phyloP scores from a whole-genome alignment of 2,329 filamentous ascomycete species.

The Penicillium sumatraense region DNA sequence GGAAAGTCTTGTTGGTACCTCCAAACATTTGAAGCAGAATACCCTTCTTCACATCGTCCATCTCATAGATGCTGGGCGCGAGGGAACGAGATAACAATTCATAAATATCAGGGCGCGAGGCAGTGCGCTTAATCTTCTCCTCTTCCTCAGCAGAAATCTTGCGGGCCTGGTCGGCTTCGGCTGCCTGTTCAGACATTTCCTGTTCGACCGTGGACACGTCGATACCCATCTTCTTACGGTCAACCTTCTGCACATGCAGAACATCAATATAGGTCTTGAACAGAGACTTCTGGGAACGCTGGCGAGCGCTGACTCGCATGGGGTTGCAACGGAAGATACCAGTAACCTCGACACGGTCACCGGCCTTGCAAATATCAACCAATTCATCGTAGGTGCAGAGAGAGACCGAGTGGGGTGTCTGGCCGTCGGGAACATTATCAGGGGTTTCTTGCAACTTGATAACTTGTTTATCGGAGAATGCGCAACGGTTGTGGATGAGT shows the following conservation, averaged over 20 bases:
- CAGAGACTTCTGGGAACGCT: slow-evolving; percentile 88
- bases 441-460: slow-evolving; percentile 98
- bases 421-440: slow-evolving; percentile 89
- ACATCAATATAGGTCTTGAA: slow-evolving; percentile 99
- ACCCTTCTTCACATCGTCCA: slow-evolving; percentile 99
- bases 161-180: slow-evolving; percentile 78
- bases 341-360: slow-evolving; percentile 93
- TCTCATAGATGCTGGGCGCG: slow-evolving; percentile 93
- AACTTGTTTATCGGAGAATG: slow-evolving; percentile 96
- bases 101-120: slow-evolving; percentile 83
- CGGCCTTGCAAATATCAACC: slow-evolving; percentile 96
- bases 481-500: slow-evolving; percentile 93
- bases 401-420: slow-evolving; percentile 96
- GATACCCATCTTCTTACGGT: slow-evolving; percentile 90
- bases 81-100: slow-evolving; percentile 88
- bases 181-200: slow-evolving; percentile 73
- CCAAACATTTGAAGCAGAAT: slow-evolving; percentile 96
- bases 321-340: slow-evolving; percentile 96
- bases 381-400: slow-evolving; percentile 96
- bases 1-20: slow-evolving; percentile 96
- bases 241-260: slow-evolving; percentile 92
- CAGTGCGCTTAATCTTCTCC: slow-evolving; percentile 81
- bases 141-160: slow-evolving; percentile 87
- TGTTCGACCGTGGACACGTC: slow-evolving; percentile 87
- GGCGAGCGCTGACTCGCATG: slow-evolving; percentile 90